These are phyloP conservation scores for Entomortierella parvispora DNA, from an alignment of 192 early-diverging fungal species.

Conservation along the genomic window DNA sequence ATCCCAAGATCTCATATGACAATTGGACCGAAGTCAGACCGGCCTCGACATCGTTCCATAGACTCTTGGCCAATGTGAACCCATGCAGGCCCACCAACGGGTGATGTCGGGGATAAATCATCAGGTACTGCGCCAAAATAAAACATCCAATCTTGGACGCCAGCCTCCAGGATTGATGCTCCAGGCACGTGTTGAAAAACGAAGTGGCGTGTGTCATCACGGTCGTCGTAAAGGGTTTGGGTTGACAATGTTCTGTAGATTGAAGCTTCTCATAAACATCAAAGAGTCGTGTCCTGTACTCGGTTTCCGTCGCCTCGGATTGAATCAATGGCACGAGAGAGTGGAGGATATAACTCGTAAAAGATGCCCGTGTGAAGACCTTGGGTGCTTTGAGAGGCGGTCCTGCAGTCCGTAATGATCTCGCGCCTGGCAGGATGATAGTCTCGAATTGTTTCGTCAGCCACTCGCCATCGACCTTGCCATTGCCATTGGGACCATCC, in stretches of 20 bases:
- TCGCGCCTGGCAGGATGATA: conserved; percentile 33
- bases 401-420: conserved; percentile 22
- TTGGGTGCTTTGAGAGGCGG: conserved; percentile 26
- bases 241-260: conserved; percentile 1
- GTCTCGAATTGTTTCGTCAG: conserved; percentile 39
- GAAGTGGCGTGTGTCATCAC: conserved; percentile 51
- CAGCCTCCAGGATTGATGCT: conserved; percentile 45
- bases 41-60: conserved; percentile 56
- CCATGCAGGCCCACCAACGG: conserved; percentile 59
- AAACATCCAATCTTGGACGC: conserved; percentile 55
- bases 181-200: conserved; percentile 54
- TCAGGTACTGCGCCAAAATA: conserved; percentile 57
- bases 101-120: conserved; percentile 61
- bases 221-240: conserved; percentile 50
- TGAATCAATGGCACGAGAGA: conserved; percentile 46
- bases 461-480: conserved; percentile 34
- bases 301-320: conserved; percentile 6
- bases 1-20: conserved; percentile 32
- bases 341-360: conserved; percentile 41
- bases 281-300: conserved; percentile 32
- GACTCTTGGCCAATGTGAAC: conserved; percentile 57
- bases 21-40: conserved; percentile 38
- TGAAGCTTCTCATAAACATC: conserved; percentile 22
- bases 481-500: conserved; percentile 19
- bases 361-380: conserved; percentile 18